Percentiles rank a stretch among this genome's conserved stretches.
Evolutionary conservation across 2,329 filamentous ascomycete species (phyloP).

Genomic region (Alternaria burnsii): DNA sequence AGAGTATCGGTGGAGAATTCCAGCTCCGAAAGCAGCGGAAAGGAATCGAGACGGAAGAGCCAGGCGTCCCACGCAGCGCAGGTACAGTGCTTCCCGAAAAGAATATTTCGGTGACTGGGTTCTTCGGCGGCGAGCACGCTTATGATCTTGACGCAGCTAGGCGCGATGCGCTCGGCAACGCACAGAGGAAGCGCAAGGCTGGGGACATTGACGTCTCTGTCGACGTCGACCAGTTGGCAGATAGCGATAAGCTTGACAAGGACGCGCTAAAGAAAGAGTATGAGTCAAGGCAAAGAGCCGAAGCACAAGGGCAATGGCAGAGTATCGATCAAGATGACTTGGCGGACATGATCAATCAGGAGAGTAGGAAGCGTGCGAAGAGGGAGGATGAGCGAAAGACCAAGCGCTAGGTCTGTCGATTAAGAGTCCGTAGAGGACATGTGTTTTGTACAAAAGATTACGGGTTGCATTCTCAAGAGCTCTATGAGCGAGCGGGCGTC

Average conservation of each 20-base stretch:
- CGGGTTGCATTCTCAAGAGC: conserved; percentile 25
- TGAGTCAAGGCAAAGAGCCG: conserved; percentile 72
- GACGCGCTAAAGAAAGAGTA: conserved; percentile 84
- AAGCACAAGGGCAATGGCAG: conserved; percentile 69
- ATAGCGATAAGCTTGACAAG: conserved; percentile 80
- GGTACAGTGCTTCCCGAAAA: conserved; percentile 92
- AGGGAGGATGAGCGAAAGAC: conserved; percentile 80
- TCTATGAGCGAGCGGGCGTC: conserved; percentile 32
- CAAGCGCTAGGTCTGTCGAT: conserved; percentile 55
- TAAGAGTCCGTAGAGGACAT: conserved; percentile 17
- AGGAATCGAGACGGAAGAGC: conserved; percentile 89
- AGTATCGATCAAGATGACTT: conserved; percentile 89
- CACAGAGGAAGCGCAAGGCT: conserved; percentile 83
- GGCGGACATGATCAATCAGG: conserved; percentile 93
- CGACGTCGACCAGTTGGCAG: conserved; percentile 80
- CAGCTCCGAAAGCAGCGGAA: conserved; percentile 83
- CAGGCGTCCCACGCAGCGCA: conserved; percentile 73
- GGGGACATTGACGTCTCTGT: conserved; percentile 94
- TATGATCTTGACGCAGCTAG: conserved; percentile 79
- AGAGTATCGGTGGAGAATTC: conserved; percentile 84
- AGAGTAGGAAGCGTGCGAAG: conserved; percentile 89
- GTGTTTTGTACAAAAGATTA: conserved; percentile 35
- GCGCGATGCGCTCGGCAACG: conserved; percentile 77
- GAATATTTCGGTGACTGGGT: conserved; percentile 84
- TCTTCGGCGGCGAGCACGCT: conserved; percentile 93